Percentiles rank a stretch among this genome's conserved stretches.
Conservation (phyloP, 2,329 filamentous ascomycete genomes). For the Fusarium sp. region DNA sequence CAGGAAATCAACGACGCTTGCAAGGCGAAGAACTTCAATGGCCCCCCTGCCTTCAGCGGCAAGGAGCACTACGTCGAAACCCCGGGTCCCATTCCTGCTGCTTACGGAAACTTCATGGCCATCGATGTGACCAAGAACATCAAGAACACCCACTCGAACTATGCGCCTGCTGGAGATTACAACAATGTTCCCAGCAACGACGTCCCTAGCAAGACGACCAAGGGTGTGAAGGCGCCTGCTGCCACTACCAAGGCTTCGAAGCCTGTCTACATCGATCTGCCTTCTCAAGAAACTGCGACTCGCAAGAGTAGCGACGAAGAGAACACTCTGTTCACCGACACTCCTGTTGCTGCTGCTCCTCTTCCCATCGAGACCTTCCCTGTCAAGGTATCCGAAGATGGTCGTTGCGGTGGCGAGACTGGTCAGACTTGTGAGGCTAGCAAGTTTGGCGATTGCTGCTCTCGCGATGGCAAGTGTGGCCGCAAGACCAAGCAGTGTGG, state of each 20-base stretch:
- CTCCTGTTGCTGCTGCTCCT: constrained; percentile 7
- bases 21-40: constrained; percentile 54
- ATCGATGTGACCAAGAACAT: constrained; percentile 26
- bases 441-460: constrained; percentile 58
- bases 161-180: constrained; percentile 8
- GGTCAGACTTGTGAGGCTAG: constrained; percentile 57
- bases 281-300: constrained; percentile 18
- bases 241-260: constrained; percentile 14
- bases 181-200: not conserved
- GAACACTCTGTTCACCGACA: constrained; percentile 22
- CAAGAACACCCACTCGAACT: constrained; percentile 23
- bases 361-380: constrained; percentile 31
- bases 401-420: constrained; percentile 53
- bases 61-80: constrained; percentile 47
- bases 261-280: constrained; percentile 3
- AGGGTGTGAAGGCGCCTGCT: constrained; percentile 12
- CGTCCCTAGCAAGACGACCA: not conserved
- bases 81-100: constrained; percentile 50
- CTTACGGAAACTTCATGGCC: constrained; percentile 44
- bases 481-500: constrained; percentile 51
- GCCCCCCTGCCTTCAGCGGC: constrained; percentile 59
- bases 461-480: constrained; percentile 54
- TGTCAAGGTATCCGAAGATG: constrained; percentile 52
- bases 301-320: constrained; percentile 13
- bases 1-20: constrained; percentile 58